A percentile compares a stretch with the other conserved stretches of the same genome.
Conservation (phyloP, 2,329 filamentous ascomycete genomes). For the Aspergillus tubingensis region DNA sequence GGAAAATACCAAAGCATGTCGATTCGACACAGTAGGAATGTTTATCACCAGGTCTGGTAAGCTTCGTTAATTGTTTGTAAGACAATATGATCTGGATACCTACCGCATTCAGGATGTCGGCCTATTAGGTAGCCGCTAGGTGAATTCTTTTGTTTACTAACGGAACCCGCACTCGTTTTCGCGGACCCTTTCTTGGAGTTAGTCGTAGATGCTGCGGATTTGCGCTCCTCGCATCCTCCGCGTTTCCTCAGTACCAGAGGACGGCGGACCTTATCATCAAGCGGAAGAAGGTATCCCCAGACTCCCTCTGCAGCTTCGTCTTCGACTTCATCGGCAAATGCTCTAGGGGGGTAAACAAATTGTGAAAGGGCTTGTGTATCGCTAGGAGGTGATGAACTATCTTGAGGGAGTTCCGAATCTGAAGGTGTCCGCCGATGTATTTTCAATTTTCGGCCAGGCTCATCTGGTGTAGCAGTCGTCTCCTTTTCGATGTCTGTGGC, state of each 20-base stretch:
- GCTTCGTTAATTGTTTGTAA: constrained; percentile 18
- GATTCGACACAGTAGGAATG: constrained; percentile 81
- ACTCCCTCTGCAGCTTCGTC: constrained; percentile 84
- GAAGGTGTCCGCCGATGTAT: constrained; percentile 42
- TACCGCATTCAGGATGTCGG: constrained; percentile 90
- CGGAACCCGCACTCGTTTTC: constrained; percentile 57
- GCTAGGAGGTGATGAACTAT: constrained; percentile 65
- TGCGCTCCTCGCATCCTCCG: constrained; percentile 63
- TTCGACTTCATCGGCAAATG: constrained; percentile 77
- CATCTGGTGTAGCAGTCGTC: constrained; percentile 67
- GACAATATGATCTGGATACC: constrained; percentile 37
- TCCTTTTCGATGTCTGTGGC: constrained; percentile 67
- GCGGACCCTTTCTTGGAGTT: constrained; percentile 43
- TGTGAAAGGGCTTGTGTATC: constrained; percentile 83
- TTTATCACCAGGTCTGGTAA: constrained; percentile 69
- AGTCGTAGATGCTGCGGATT: constrained; percentile 38
- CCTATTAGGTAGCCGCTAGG: constrained; percentile 89
- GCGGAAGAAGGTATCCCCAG: constrained; percentile 90
- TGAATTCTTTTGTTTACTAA: constrained; percentile 59
- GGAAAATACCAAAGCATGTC: constrained; percentile 58
- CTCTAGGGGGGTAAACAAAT: constrained; percentile 70
- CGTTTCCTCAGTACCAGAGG: constrained; percentile 74
- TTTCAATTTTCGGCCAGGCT: constrained; percentile 52
- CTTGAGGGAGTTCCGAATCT: constrained; percentile 41
- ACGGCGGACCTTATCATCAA: constrained; percentile 70